Evolutionary conservation across 352 stramenopile species (phyloP).

Genomic region (Phytopythium cucurbitacearum): DNA sequence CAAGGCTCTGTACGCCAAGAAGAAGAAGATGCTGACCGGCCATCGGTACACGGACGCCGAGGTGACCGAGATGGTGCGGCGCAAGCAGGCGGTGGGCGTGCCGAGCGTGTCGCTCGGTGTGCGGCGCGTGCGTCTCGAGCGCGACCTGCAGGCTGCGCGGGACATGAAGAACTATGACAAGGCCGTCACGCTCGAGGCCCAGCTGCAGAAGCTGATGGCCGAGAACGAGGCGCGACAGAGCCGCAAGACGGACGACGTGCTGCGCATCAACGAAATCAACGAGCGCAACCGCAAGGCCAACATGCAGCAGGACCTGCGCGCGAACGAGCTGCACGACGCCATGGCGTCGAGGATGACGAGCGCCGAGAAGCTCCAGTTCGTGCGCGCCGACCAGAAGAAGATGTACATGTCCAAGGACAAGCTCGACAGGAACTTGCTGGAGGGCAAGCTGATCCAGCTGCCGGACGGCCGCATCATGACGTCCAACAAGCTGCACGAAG

Average conservation of each 20-base stretch:
- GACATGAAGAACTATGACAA: conserved; percentile 89
- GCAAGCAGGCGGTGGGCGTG: conserved; percentile 61
- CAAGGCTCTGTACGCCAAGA: conserved; percentile 54
- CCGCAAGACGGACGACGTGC: conserved; percentile 75
- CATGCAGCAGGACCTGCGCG: conserved; percentile 78
- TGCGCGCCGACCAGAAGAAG: conserved; percentile 77
- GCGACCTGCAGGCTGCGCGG: conserved; percentile 70
- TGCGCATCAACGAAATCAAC: conserved; percentile 87
- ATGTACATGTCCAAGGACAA: conserved; percentile 85
- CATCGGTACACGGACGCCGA: conserved; percentile 78
- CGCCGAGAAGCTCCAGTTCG: conserved; percentile 78
- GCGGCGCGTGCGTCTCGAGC: conserved; percentile 75
- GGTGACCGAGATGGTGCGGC: conserved; percentile 75
- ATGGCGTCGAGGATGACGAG: conserved; percentile 81
- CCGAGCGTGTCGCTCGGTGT: conserved; percentile 67
- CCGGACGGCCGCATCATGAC: conserved; percentile 80
- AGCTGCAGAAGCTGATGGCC: conserved; percentile 50
- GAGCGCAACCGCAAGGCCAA: conserved; percentile 76
- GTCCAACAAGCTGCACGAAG: conserved; percentile 79
- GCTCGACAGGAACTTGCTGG: conserved; percentile 74
- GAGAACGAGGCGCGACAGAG: conserved; percentile 70
- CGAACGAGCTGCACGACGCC: conserved; percentile 62
- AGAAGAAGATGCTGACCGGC: conserved; percentile 63
- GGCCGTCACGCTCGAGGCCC: conserved; percentile 63
- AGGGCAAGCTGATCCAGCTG: conserved; percentile 69